phyloP scores from a whole-genome alignment of 2,329 filamentous ascomycete genomes.

The Pezicula carpinea region DNA sequence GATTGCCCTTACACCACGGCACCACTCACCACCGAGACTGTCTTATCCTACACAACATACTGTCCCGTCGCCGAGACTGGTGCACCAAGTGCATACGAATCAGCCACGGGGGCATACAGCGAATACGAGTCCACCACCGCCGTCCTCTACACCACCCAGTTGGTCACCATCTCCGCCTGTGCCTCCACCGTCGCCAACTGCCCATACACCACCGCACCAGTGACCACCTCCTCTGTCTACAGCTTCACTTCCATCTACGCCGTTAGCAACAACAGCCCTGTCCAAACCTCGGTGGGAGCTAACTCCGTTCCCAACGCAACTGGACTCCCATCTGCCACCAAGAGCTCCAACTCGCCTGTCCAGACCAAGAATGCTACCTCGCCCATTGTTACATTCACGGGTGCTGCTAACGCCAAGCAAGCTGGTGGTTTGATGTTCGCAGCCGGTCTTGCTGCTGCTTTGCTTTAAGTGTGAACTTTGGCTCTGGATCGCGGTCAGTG shows the following conservation, averaged over 20 bases:
- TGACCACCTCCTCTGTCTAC: constrained; percentile 5
- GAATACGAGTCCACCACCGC: constrained; percentile 3
- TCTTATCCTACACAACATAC: constrained; percentile 40
- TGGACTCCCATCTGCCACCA: too few relatives aligned
- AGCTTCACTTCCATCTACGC: constrained; percentile 17
- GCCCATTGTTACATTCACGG: background rate
- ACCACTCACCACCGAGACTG: constrained; percentile 29
- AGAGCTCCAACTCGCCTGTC: too few relatives aligned
- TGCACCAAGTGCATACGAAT: too few relatives aligned
- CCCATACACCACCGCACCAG: constrained; percentile 16
- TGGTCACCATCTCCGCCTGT: constrained; percentile 17
- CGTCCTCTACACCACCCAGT: background rate
- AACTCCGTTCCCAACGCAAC: too few relatives aligned
- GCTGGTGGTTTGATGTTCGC: background rate
- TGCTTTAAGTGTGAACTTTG: background rate
- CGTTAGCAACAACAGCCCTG: background rate
- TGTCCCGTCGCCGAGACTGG: constrained; percentile 34
- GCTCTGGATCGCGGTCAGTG: too few relatives aligned
- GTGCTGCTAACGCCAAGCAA: background rate
- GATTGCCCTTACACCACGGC: constrained; percentile 33
- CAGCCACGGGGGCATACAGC: too few relatives aligned
- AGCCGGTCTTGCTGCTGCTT: background rate
- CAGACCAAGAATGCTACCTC: background rate
- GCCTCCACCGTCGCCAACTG: constrained; percentile 16
- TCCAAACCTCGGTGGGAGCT: too few relatives aligned